Conservation (phyloP, 495 filamentous ascomycete species). For the Tuber brumale region DNA sequence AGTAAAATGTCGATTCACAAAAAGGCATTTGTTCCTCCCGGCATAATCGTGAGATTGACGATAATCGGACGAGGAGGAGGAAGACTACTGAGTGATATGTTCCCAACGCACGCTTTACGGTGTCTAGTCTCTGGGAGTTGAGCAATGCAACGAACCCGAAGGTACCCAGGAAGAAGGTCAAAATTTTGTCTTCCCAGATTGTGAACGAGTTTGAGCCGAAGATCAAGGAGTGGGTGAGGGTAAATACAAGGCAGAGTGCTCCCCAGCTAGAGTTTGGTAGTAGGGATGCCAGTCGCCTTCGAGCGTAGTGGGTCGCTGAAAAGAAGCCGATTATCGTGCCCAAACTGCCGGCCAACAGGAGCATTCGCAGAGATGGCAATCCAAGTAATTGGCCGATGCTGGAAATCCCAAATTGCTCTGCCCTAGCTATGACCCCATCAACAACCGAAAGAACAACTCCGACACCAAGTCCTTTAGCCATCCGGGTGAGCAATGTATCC, state of each 20-base stretch:
- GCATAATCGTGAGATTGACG: slow-evolving; percentile 86
- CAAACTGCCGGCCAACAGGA: slow-evolving; percentile 47
- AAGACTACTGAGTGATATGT: slow-evolving; percentile 80
- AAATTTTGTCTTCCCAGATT: slow-evolving; percentile 95
- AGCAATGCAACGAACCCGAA: slow-evolving; percentile 70
- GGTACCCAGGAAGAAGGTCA: slow-evolving; percentile 83
- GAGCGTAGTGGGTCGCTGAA: slow-evolving; percentile 51
- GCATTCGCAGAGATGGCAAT: slow-evolving; percentile 27
- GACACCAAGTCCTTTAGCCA: slow-evolving; percentile 45
- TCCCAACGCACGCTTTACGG: slow-evolving; percentile 61
- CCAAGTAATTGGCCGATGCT: slow-evolving; percentile 5
- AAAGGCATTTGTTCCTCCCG: slow-evolving; percentile 98
- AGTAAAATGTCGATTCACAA: slow-evolving; percentile 92
- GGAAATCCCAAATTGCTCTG: neutral
- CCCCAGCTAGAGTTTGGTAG: slow-evolving; percentile 81
- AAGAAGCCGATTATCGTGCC: slow-evolving; percentile 59
- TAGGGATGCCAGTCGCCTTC: slow-evolving; percentile 50
- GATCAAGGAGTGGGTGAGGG: slow-evolving; percentile 71
- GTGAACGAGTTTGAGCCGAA: slow-evolving; percentile 98
- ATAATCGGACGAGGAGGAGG: slow-evolving; percentile 68
- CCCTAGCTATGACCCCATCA: slow-evolving; percentile 16
- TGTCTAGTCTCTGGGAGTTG: slow-evolving; percentile 62
- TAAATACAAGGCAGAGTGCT: slow-evolving; percentile 74
- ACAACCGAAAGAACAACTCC: slow-evolving; percentile 44
- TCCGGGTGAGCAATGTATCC: slow-evolving; percentile 47